Evolutionary conservation across 345 rosid genomes (phyloP), one percentile per base, ranked within the genome.

Genomic region (Boechera divaricarpa): DNA sequence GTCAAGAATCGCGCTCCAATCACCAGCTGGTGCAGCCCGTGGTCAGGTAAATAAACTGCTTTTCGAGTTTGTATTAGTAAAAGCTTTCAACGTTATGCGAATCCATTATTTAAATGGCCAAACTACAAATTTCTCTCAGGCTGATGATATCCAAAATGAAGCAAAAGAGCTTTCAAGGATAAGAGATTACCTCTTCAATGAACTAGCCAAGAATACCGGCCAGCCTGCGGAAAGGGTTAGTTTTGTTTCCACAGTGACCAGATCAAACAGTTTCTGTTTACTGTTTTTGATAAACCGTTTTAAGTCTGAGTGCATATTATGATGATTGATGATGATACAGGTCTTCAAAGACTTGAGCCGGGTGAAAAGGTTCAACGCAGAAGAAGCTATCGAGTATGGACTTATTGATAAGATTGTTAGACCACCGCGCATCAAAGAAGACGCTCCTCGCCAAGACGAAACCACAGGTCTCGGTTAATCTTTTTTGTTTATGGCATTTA

Each of bases 361-460:
- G 68, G 67, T 83, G 84, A 92, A 89, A 85, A 83, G 87, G 69
- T 90, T 89, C 65, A 80, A 78, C 39, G 90, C 95, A 15, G 82
- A 86, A 53, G 90, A 92, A 85, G 97, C 97, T 36, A 82, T 89
- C 2, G 94, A 90, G 59, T 92, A 94, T 65, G 94, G 98, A 32
- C 85, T 92, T 10, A 86, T 94, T 36, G 98, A 94, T 78, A 84
- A 85, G 28, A 79, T 91, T 60, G 80, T 85, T 70, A 83, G 92
- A 83, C 97, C 94, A 7, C 89, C 90, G 0, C 85, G 79, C n/a
- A 72, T 89, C 41, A 85, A 81, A 74, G 90, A 71, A 12, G 90
- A 89, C 53, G 79, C 82, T 57, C 83, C 85, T 66, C 83, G 82
- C 28, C 83, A 81, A 76, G 85, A 86, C 53, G 81, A 81, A 60